These are phyloP conservation scores for Tolypocladium tundrense DNA, from an alignment of 2,329 filamentous ascomycete species.

Conservation along the genomic window DNA sequence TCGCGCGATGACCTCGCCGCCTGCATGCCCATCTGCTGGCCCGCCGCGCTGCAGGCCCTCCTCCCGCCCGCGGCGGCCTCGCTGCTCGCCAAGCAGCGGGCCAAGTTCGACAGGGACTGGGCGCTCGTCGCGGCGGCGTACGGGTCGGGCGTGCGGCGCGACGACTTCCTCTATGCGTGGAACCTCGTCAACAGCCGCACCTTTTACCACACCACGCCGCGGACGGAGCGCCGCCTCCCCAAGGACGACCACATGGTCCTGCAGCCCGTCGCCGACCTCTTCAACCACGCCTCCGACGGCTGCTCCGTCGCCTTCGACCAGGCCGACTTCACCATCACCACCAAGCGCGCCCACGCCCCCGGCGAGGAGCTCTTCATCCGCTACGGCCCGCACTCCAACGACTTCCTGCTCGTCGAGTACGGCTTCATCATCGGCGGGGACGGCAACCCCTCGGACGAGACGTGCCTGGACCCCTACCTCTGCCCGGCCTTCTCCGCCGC, in stretches of 20 bases:
- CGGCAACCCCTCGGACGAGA: slow-evolving; percentile 43
- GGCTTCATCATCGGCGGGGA: slow-evolving; percentile 34
- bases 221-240: slow-evolving; percentile 28
- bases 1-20: slow-evolving; percentile 43
- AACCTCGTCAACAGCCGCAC: slow-evolving; percentile 52
- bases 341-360: slow-evolving; percentile 35
- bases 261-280: slow-evolving; percentile 63
- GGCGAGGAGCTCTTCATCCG: slow-evolving; percentile 58
- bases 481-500: slow-evolving; percentile 23
- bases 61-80: slow-evolving; percentile 30
- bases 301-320: slow-evolving; percentile 43
- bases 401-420: slow-evolving; percentile 61
- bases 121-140: slow-evolving; percentile 17
- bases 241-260: slow-evolving; percentile 54
- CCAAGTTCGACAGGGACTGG: slow-evolving; percentile 33
- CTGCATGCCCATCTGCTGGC: slow-evolving; percentile 38
- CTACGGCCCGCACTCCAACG: slow-evolving; percentile 61
- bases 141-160: slow-evolving; percentile 14
- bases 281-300: slow-evolving; percentile 45
- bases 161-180: slow-evolving; percentile 45
- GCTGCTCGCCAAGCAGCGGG: slow-evolving; percentile 42
- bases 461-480: slow-evolving; percentile 35
- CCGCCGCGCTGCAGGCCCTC: slow-evolving; percentile 26
- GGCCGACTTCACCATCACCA: slow-evolving; percentile 43
- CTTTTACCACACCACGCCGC: slow-evolving; percentile 45